Evolutionary conservation across 345 rosid species (phyloP), one percentile per base, ranked within the genome.

Genomic region (Dimocarpus longan): DNA sequence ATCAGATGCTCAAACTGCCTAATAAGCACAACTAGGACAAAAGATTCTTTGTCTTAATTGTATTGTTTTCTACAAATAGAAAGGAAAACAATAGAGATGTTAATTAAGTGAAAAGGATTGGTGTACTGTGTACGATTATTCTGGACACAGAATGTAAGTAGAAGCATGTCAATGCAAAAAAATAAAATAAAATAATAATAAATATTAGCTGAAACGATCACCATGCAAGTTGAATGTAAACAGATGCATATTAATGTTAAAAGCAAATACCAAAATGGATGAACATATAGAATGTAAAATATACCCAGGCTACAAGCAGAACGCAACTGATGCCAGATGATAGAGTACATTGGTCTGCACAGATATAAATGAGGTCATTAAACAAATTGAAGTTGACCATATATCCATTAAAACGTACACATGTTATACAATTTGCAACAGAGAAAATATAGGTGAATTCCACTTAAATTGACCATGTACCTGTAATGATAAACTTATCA

Each of bases 281-380:
- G 8, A 63, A 84, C 62, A 82, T 82, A 18, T 43, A 71, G 86
- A 68, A 57, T 79, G 83, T 24, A 74, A 75, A 79, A 79, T 93
- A 79, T 79, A 95, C 98, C 98, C 98, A 95, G 73, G 98, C 98
- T 60, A 93, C 95, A 81, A 90, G 89, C 98, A 95, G 90, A 95
- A 95, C 26, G 98, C 98, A 70, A 95, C 98, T 11, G 93, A 78
- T 39, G 98, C 98, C 87, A 95, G 85, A 86, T 92, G 98, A 84
- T 95, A 95, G 84, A 95, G 98, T 83, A 93, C 98, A 66, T 95
- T 92, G 73, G 98, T 95, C 98, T 95, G 76, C 66, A 73, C 21
- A 40, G 46, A 57, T 7, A 57, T 57, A 40, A 77, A 3, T 39
- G 37, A 73, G 10, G 48, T 59, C 52, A 22, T 32, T 32, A 32